These are phyloP conservation scores for Podaxis carcinomalis DNA, from an alignment of 768 basidiomycete genomes.

Conservation along the genomic window DNA sequence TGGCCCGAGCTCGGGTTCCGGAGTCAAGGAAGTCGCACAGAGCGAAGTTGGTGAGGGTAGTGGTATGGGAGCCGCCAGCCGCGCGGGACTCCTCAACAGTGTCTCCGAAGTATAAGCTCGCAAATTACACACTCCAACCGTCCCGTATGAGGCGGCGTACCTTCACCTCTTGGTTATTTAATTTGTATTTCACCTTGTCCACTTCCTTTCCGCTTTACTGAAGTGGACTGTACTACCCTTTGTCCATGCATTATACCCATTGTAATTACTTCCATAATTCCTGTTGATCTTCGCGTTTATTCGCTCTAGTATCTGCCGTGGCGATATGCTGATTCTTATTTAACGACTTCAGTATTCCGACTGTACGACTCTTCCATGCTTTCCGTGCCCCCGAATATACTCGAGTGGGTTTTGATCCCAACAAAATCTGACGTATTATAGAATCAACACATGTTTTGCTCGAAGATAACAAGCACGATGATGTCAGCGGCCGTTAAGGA, in stretches of 20 bases:
- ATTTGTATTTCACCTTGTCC: background rate
- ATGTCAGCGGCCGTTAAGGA: too few species aligned
- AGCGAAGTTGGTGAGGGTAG: slow-evolving; percentile 36
- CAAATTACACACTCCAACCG: background rate
- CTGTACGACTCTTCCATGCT: background rate
- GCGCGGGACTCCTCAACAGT: slow-evolving; percentile 50
- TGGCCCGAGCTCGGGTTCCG: slow-evolving; percentile 23
- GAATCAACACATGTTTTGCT: too few species aligned
- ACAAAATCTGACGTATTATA: too few species aligned
- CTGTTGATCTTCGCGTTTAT: background rate
- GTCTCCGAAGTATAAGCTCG: slow-evolving; percentile 37
- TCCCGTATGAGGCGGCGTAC: background rate
- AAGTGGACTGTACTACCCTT: background rate
- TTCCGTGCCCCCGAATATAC: background rate
- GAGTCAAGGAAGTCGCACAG: slow-evolving; percentile 20
- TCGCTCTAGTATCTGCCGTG: background rate
- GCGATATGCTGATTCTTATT: background rate
- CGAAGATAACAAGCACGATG: too few species aligned
- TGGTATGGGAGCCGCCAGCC: slow-evolving; percentile 36
- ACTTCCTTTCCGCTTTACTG: background rate
- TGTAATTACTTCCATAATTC: background rate
- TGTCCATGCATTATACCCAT: background rate
- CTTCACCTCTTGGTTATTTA: background rate
- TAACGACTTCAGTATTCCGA: background rate
- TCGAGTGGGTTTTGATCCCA: background rate